Conservation (phyloP, 164 flowering plant species). For the Macadamia tetraphylla region DNA sequence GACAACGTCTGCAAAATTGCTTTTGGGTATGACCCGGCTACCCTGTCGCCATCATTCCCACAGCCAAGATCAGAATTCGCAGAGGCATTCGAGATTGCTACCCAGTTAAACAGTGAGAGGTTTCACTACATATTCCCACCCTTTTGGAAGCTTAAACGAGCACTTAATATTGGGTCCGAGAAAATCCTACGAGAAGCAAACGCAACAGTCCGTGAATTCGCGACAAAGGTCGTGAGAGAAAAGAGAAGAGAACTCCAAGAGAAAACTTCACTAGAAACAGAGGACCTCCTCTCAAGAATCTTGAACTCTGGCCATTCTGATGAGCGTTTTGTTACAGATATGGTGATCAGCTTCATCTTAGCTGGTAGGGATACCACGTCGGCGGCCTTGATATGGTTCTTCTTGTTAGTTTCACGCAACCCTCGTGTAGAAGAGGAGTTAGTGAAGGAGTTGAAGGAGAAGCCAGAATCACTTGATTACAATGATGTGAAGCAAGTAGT, state of each 20-base stretch:
- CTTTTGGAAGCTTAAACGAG: conserved; percentile 22
- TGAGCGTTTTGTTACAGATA: conserved; percentile 18
- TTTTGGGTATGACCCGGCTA: conserved; percentile 47
- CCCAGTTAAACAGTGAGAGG: conserved; percentile 4
- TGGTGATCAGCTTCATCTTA: conserved; percentile 37
- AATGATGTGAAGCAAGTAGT: conserved; percentile 31
- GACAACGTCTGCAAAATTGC: conserved; percentile 51
- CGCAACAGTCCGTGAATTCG: conserved; percentile 13
- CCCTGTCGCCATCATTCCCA: conserved; percentile 27
- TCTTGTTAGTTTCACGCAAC: conserved; percentile 30
- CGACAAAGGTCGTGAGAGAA: conserved; percentile 4
- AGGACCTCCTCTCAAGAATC: conserved; percentile 11
- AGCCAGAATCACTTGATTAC: conserved; percentile 10
- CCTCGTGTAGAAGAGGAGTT: conserved; percentile 28
- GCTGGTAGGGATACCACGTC: conserved; percentile 55
- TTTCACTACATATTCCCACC: not conserved
- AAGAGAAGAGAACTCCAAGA: conserved; percentile 5
- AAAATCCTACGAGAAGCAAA: conserved; percentile 16
- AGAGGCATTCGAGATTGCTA: conserved; percentile 17
- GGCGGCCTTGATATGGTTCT: conserved; percentile 43
- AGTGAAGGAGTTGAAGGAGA: conserved; percentile 22
- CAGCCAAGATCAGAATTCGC: conserved; percentile 17
- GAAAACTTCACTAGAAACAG: conserved; percentile 6
- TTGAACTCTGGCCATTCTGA: conserved; percentile 10
- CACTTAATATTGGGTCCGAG: conserved; percentile 32